These are phyloP conservation scores for Fusarium avenaceum DNA, from an alignment of 2,329 filamentous ascomycete species.

Conservation along the genomic window DNA sequence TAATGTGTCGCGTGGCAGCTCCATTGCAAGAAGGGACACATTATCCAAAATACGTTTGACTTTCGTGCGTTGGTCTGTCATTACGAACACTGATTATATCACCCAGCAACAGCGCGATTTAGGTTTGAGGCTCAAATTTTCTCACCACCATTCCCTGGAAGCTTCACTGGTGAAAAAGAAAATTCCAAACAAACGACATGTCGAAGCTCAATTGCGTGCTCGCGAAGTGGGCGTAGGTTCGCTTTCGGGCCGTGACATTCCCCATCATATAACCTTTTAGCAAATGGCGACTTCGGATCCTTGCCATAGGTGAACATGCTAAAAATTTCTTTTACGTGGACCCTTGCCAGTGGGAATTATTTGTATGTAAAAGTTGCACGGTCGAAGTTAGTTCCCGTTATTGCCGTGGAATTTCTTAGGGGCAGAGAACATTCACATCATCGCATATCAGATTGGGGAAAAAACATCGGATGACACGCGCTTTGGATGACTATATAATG, in stretches of 20 bases:
- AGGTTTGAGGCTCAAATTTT: background rate
- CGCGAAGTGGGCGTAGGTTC: constrained; percentile 6
- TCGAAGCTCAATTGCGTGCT: constrained; percentile 34
- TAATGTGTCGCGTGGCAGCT: background rate
- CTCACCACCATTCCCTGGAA: background rate
- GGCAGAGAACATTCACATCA: background rate
- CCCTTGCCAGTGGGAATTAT: background rate
- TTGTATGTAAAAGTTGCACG: background rate
- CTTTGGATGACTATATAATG: background rate
- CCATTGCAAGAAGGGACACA: background rate
- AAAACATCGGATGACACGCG: too few species aligned
- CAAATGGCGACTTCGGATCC: constrained; percentile 30
- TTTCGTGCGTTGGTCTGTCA: background rate
- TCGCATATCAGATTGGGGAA: too few species aligned
- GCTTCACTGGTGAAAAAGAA: background rate
- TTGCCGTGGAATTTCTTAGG: background rate
- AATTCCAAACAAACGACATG: constrained; percentile 13
- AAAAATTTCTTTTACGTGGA: background rate
- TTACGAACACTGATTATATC: background rate
- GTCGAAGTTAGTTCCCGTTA: background rate
- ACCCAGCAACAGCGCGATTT: background rate
- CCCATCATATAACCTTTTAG: constrained; percentile 33
- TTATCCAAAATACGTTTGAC: background rate
- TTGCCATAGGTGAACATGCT: constrained; percentile 1
- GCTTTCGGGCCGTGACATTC: constrained; percentile 14